Percentiles rank a stretch among this genome's conserved stretches.
Conservation (phyloP, 1,284 basidiomycete genomes). For the Sanghuangporus sanghuang region DNA sequence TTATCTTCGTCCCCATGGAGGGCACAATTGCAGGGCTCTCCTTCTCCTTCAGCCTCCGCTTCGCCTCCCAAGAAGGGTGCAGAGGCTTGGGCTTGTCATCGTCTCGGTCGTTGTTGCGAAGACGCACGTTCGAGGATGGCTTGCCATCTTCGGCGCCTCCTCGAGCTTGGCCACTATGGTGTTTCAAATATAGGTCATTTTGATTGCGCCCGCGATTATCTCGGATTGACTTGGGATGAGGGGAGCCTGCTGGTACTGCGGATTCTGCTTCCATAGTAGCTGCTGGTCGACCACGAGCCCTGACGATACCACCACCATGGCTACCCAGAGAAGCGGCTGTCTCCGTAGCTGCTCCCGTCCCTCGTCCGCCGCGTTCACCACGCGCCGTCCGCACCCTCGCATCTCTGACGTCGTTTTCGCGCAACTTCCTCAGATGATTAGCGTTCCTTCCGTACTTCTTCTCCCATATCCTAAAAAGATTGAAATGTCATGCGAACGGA, state of each 20-base stretch:
- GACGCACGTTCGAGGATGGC: slow-evolving; percentile 2
- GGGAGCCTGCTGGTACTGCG: too few species aligned
- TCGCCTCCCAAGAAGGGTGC: slow-evolving; percentile 94
- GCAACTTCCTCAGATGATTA: slow-evolving; percentile 80
- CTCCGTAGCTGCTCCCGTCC: slow-evolving; percentile 9
- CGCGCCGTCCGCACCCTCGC: slow-evolving; percentile 7
- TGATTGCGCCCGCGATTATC: neutral
- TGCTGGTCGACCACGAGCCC: neutral
- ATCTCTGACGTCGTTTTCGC: slow-evolving; percentile 26
- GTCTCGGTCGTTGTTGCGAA: neutral
- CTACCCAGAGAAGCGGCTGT: neutral
- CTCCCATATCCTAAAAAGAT: slow-evolving; percentile 81
- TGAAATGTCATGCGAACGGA: neutral
- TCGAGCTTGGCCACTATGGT: neutral
- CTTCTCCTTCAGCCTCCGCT: slow-evolving; percentile 70
- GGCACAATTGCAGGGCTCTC: slow-evolving; percentile 45
- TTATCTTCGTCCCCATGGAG: slow-evolving; percentile 64
- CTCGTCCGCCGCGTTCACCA: slow-evolving; percentile 16
- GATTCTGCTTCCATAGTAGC: neutral
- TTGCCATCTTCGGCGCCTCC: neutral
- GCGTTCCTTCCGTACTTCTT: slow-evolving; percentile 91
- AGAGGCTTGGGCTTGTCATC: slow-evolving; percentile 39
- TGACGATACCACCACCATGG: neutral
- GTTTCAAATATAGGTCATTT: neutral
- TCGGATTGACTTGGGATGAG: neutral